A percentile compares a stretch with the other conserved stretches of the same genome.
These are phyloP conservation scores for Cytospora mali DNA, from an alignment of 2,329 filamentous ascomycete species.

Conservation along the genomic window DNA sequence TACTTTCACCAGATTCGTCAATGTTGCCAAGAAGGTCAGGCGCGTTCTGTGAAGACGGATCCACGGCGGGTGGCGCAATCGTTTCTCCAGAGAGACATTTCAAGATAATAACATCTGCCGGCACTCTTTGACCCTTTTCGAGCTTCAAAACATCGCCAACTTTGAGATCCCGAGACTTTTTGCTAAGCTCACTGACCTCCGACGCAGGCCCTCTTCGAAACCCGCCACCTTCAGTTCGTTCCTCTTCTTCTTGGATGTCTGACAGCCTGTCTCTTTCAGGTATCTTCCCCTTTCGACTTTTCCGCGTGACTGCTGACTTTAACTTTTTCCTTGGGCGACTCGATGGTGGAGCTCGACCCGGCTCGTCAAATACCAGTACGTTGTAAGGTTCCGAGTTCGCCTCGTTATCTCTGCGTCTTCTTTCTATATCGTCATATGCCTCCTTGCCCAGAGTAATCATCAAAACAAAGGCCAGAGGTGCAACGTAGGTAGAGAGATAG, in stretches of 20 bases:
- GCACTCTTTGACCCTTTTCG: constrained; percentile 87
- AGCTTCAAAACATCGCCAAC: constrained; percentile 96
- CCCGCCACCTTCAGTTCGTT: constrained; percentile 50
- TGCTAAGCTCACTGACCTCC: constrained; percentile 67
- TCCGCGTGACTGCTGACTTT: constrained; percentile 48
- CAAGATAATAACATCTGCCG: constrained; percentile 90
- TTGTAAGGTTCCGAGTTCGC: constrained; percentile 91
- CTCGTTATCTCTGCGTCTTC: constrained; percentile 84
- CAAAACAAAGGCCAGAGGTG: constrained; percentile 88
- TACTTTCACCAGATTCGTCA: constrained; percentile 36
- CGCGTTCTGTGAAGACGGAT: constrained; percentile 40
- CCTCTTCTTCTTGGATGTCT: constrained; percentile 72
- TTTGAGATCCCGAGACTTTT: constrained; percentile 84
- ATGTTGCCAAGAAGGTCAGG: constrained; percentile 46
- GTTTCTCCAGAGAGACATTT: constrained; percentile 61
- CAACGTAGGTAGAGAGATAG: constrained; percentile 92
- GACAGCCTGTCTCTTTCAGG: constrained; percentile 52
- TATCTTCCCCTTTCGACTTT: constrained; percentile 42
- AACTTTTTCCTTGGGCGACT: constrained; percentile 46
- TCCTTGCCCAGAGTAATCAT: constrained; percentile 94
- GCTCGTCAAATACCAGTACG: constrained; percentile 71
- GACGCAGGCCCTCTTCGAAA: constrained; percentile 46
- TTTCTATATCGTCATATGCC: constrained; percentile 87
- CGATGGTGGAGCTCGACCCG: constrained; percentile 38
- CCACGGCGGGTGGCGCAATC: constrained; percentile 37